Evolutionary conservation across 805 yeast species (phyloP).

Genomic region (Metschnikowia gruessii): DNA sequence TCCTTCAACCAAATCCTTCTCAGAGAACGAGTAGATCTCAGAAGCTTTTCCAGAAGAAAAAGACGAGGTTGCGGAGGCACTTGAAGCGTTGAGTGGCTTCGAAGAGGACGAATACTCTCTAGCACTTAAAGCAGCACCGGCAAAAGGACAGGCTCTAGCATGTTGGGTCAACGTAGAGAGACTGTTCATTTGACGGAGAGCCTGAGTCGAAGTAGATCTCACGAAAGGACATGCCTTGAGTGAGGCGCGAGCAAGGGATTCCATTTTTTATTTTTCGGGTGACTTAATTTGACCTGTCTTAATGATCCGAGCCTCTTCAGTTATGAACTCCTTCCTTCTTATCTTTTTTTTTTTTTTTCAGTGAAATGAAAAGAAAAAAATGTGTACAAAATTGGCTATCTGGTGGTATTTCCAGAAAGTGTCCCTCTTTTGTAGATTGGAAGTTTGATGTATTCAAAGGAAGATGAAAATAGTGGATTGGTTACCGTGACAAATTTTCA

Average conservation of each 20-base stretch:
- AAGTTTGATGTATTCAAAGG: not conserved
- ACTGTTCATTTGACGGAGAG: constrained; percentile 55
- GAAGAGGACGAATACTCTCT: constrained; percentile 48
- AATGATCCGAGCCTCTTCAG: not conserved
- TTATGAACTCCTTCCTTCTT: not conserved
- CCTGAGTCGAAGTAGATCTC: constrained; percentile 54
- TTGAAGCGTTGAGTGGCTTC: constrained; percentile 44
- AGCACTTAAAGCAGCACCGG: constrained; percentile 70
- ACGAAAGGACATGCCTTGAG: constrained; percentile 83
- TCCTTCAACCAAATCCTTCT: constrained; percentile 25
- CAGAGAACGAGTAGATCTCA: constrained; percentile 33
- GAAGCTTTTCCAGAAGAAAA: constrained; percentile 28
- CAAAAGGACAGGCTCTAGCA: constrained; percentile 85
- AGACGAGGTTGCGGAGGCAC: constrained; percentile 34
- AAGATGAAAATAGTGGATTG: not conserved
- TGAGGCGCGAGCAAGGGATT: constrained; percentile 71
- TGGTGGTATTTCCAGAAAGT: not conserved
- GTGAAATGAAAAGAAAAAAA: too few species aligned
- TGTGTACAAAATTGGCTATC: too few species aligned
- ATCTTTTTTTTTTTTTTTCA: not conserved
- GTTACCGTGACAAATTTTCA: constrained; percentile 1
- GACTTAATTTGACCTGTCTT: not conserved
- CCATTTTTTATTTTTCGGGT: constrained; percentile 47
- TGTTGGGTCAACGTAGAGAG: constrained; percentile 44
- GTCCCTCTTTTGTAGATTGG: not conserved